Conservation (phyloP, 2,329 filamentous ascomycete species). For the Fusarium veterinarium region DNA sequence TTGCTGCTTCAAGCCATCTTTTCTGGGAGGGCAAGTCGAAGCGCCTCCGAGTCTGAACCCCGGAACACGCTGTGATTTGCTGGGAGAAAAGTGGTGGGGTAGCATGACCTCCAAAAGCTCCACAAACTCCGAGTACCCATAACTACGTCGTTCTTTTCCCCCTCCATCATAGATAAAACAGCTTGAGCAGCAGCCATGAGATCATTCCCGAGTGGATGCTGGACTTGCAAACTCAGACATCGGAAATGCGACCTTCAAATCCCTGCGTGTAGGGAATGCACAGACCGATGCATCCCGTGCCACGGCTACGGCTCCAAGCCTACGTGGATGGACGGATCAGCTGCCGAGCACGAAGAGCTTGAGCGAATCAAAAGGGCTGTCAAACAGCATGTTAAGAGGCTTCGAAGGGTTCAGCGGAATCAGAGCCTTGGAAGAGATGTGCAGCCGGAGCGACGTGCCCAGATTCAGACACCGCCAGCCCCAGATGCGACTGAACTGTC, state of each 20-base stretch:
- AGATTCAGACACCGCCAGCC: not conserved
- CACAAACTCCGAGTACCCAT: not conserved
- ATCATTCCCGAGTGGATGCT: not conserved
- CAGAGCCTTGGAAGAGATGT: too few species aligned
- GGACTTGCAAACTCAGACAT: slow-evolving; percentile 3
- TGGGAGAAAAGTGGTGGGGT: not conserved
- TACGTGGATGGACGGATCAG: not conserved
- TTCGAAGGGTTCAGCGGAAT: not conserved
- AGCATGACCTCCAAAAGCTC: not conserved
- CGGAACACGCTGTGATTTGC: not conserved
- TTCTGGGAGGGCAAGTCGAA: not conserved
- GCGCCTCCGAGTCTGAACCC: not conserved
- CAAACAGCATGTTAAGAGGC: not conserved
- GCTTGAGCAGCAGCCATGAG: not conserved
- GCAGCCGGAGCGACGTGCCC: not conserved
- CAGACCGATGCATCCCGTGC: not conserved
- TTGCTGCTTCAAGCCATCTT: not conserved
- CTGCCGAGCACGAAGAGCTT: not conserved
- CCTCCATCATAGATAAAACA: not conserved
- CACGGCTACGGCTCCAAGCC: not conserved
- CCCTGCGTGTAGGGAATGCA: not conserved
- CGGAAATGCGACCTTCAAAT: not conserved
- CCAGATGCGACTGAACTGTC: not conserved
- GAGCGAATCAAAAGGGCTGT: not conserved
- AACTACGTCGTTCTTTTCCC: not conserved